These are phyloP conservation scores for Penicillium robsamsonii DNA, from an alignment of 495 filamentous ascomycete species.

Conservation along the genomic window DNA sequence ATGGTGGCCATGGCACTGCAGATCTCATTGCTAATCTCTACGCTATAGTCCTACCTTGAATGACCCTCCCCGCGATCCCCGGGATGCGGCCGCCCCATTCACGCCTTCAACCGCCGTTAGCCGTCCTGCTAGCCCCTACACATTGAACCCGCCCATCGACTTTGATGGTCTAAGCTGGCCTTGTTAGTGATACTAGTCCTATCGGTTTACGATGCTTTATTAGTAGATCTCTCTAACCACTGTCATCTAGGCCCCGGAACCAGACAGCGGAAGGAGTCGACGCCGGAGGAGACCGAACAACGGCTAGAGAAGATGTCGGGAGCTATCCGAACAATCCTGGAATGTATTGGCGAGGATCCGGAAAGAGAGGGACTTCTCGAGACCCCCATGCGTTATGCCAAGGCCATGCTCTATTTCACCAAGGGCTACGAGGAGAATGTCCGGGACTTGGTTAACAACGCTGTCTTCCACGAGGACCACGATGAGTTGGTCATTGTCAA, in stretches of 20 bases:
- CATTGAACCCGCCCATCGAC: conserved; percentile 62
- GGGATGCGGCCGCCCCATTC: conserved; percentile 60
- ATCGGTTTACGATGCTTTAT: too few relatives aligned
- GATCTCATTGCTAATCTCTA: conserved; percentile 10
- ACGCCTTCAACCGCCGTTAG: conserved; percentile 49
- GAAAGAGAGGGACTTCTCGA: conserved; percentile 83
- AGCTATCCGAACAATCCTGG: conserved; percentile 85
- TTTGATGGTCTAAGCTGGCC: conserved; percentile 73
- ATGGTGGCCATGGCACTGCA: background rate
- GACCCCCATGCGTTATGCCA: conserved; percentile 89
- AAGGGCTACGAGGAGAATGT: conserved; percentile 98
- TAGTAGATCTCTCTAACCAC: background rate
- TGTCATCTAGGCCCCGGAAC: conserved; percentile 67
- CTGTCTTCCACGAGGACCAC: conserved; percentile 95
- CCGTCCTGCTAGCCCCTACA: conserved; percentile 59
- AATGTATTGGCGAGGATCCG: conserved; percentile 95
- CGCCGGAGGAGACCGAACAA: conserved; percentile 65
- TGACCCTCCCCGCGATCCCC: conserved; percentile 69
- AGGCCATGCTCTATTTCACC: conserved; percentile 98
- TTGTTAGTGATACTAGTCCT: conserved; percentile 46
- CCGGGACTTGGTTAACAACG: conserved; percentile 85
- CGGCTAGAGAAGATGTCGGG: conserved; percentile 75
- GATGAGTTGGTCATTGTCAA: conserved; percentile 97
- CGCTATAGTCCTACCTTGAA: conserved; percentile 42
- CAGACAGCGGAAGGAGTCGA: conserved; percentile 74